Conservation (phyloP, 768 basidiomycete genomes). For the Rhodotorula paludigena region DNA sequence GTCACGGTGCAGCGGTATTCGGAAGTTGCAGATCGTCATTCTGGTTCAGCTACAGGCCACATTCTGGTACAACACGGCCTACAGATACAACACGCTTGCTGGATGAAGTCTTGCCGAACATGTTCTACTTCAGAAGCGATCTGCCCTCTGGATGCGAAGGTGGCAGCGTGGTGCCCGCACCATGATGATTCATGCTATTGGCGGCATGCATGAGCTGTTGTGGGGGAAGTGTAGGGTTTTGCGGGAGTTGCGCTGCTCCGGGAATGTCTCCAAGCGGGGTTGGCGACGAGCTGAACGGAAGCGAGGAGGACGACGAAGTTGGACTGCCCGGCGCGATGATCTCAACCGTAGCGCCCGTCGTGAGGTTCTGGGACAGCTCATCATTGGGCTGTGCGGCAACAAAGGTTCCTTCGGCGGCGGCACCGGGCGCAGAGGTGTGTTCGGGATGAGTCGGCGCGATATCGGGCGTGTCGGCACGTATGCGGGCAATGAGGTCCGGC, state of each 20-base stretch:
- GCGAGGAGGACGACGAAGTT: not conserved
- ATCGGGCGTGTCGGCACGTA: not conserved
- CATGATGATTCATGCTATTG: not conserved
- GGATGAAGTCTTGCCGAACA: no score
- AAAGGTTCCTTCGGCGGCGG: not conserved
- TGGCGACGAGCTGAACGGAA: no score
- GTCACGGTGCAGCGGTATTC: no score
- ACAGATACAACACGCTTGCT: no score
- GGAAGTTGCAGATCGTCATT: no score
- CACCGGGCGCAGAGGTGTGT: not conserved
- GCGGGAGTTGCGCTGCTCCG: no score
- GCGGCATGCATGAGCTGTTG: no score
- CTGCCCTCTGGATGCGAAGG: not conserved
- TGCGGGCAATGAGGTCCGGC: slow-evolving; percentile 21
- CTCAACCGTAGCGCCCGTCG: not conserved
- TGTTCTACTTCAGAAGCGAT: not conserved
- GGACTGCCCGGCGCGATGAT: not conserved
- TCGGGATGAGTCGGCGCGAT: rapidly evolving
- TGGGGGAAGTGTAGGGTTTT: no score
- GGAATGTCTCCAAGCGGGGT: no score
- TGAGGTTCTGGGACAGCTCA: not conserved
- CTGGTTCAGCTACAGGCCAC: no score
- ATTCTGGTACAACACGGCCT: no score
- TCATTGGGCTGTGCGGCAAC: not conserved
- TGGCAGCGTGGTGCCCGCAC: not conserved